Evolutionary conservation across 2,329 filamentous ascomycete genomes (phyloP).

Genomic region (Neonectria ditissima): DNA sequence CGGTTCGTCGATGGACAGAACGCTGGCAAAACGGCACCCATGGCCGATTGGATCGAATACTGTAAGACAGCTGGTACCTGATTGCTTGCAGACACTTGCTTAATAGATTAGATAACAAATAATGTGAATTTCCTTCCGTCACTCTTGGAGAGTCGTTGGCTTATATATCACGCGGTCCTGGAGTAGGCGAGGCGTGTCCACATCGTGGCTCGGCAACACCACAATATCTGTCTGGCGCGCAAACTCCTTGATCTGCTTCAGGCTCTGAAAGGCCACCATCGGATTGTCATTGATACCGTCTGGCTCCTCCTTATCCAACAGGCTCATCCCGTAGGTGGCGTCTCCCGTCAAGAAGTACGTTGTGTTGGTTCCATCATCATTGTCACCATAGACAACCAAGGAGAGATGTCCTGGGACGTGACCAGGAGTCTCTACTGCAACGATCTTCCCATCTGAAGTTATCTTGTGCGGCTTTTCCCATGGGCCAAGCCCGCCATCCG

Average conservation of each 20-base stretch:
- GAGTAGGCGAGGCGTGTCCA: background rate
- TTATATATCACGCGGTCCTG: constrained; percentile 10
- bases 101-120: background rate
- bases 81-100: too few species aligned
- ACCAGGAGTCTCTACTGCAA: constrained; percentile 16
- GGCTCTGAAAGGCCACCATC: constrained; percentile 5
- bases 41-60: too few species aligned
- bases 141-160: background rate
- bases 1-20: too few species aligned
- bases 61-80: too few species aligned
- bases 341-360: constrained; percentile 17
- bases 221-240: constrained; percentile 10
- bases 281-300: constrained; percentile 22
- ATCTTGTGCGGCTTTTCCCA: constrained; percentile 16
- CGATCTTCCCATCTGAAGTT: constrained; percentile 10
- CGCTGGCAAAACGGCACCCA: background rate
- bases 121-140: background rate
- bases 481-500: constrained; percentile 1
- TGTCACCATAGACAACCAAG: constrained; percentile 8
- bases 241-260: constrained; percentile 21
- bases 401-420: constrained; percentile 21
- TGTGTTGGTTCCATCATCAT: constrained; percentile 4
- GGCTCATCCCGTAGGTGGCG: constrained; percentile 14
- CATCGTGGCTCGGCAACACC: constrained; percentile 18
- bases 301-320: constrained; percentile 20